phyloP scores from a whole-genome alignment of 305 asterid genomes.

The Rubia tinctorum region DNA sequence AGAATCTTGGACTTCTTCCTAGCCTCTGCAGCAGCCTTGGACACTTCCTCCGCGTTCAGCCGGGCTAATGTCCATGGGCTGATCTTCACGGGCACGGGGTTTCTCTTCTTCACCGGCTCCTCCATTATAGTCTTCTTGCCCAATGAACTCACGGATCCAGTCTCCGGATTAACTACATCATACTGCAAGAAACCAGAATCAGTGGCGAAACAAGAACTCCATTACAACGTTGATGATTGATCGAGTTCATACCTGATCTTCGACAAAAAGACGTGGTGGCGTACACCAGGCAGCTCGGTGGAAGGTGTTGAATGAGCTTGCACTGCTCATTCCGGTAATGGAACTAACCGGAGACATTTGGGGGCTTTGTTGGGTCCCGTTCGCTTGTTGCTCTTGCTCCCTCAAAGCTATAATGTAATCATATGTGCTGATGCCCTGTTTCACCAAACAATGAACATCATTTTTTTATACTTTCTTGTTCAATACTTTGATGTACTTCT shows the following conservation, averaged over 20 bases:
- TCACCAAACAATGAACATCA: constrained; percentile 13
- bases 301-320: constrained; percentile 88
- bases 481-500: not conserved
- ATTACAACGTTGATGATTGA: not conserved
- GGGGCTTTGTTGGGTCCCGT: constrained; percentile 87
- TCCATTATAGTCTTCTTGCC: constrained; percentile 63
- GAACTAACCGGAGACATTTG: constrained; percentile 96
- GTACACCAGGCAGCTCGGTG: constrained; percentile 98
- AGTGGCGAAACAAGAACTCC: not conserved
- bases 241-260: constrained; percentile 74
- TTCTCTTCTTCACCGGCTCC: constrained; percentile 74
- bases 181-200: constrained; percentile 45
- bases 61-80: constrained; percentile 97
- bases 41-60: constrained; percentile 77
- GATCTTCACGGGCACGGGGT: constrained; percentile 78
- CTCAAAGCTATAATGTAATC: constrained; percentile 93
- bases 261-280: constrained; percentile 92
- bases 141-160: constrained; percentile 72
- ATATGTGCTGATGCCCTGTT: constrained; percentile 95
- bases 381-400: constrained; percentile 86
- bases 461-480: not conserved
- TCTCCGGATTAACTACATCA: constrained; percentile 91
- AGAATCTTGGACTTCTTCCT: constrained; percentile 83
- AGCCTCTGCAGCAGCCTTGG: constrained; percentile 97
- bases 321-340: constrained; percentile 84